A percentile compares a stretch with the other conserved stretches of the same genome.
phyloP scores from a whole-genome alignment of 257 asterid genomes.

The Solanum microdontum region DNA sequence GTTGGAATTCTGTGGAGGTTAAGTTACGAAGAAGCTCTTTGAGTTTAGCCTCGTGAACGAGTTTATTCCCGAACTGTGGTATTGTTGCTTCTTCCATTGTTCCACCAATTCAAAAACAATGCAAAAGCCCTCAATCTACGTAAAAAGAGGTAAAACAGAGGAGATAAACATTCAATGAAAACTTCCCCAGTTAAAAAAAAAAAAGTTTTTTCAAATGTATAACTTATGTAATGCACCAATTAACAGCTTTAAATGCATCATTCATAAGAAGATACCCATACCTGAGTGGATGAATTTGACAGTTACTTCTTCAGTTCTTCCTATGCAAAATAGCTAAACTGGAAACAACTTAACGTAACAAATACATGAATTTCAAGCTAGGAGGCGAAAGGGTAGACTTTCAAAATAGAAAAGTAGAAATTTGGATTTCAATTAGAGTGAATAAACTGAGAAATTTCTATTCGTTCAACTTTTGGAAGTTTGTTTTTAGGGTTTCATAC shows the following conservation, averaged over 20 bases:
- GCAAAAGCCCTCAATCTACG: not conserved
- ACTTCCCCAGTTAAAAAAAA: not conserved
- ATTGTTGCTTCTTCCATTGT: not conserved
- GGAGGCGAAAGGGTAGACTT: not conserved
- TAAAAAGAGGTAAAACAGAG: not conserved
- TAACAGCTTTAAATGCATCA: not conserved
- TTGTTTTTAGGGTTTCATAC: not conserved
- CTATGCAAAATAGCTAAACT: not conserved
- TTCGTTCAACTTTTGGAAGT: not conserved
- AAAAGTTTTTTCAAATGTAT: not conserved
- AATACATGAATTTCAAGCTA: not conserved
- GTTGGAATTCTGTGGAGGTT: constrained; percentile 44
- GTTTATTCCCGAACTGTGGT: constrained; percentile 9
- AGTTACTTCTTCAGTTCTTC: not conserved
- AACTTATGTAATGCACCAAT: not conserved
- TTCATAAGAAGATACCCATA: not conserved
- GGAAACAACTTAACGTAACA: not conserved
- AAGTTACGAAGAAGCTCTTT: constrained; percentile 68
- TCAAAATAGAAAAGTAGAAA: not conserved
- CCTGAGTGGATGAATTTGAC: not conserved
- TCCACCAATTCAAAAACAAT: not conserved
- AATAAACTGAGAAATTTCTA: not conserved
- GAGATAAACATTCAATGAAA: not conserved
- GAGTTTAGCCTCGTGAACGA: constrained; percentile 53
- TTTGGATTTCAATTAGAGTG: not conserved